Conservation (phyloP, 2,329 filamentous ascomycete genomes). For the Colletotrichum plurivorum region DNA sequence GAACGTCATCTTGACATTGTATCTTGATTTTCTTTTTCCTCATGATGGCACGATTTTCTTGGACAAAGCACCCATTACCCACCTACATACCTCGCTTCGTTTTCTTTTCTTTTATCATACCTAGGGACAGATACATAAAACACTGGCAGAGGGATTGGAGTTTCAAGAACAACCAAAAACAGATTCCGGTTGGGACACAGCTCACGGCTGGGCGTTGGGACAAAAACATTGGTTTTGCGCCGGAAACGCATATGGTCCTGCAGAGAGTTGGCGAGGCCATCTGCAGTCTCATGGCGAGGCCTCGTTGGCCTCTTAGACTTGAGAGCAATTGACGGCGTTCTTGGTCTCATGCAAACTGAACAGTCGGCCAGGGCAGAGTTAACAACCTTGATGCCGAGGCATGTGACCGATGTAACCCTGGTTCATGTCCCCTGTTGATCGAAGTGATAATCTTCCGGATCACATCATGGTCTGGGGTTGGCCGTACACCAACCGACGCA, state of each 20-base stretch:
- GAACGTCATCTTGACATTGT: constrained; percentile 8
- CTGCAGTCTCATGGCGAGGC: constrained; percentile 1
- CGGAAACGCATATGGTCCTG: constrained; percentile 14
- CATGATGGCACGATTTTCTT: constrained; percentile 32
- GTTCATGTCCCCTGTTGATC: background rate
- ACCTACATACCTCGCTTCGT: constrained; percentile 23
- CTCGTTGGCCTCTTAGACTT: constrained; percentile 1
- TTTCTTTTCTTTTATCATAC: constrained; percentile 32
- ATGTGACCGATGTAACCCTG: constrained; percentile 23
- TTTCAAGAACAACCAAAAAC: constrained; percentile 32
- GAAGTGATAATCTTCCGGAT: background rate
- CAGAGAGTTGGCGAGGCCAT: constrained; percentile 11
- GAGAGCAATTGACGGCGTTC: constrained; percentile 32
- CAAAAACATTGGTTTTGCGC: constrained; percentile 22
- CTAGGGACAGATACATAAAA: constrained; percentile 31
- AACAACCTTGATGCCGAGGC: constrained; percentile 6
- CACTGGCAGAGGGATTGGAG: constrained; percentile 24
- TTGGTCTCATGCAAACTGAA: constrained; percentile 13
- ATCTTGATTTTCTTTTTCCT: constrained; percentile 12
- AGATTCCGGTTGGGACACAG: constrained; percentile 14
- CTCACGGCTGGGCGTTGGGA: constrained; percentile 32
- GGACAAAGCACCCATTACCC: constrained; percentile 27
- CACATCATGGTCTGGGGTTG: constrained; percentile 1
- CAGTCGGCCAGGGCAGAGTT: background rate
- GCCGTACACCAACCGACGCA: background rate